These are phyloP conservation scores for Pleurotus sapidus DNA, from an alignment of 768 basidiomycete species.

Conservation along the genomic window DNA sequence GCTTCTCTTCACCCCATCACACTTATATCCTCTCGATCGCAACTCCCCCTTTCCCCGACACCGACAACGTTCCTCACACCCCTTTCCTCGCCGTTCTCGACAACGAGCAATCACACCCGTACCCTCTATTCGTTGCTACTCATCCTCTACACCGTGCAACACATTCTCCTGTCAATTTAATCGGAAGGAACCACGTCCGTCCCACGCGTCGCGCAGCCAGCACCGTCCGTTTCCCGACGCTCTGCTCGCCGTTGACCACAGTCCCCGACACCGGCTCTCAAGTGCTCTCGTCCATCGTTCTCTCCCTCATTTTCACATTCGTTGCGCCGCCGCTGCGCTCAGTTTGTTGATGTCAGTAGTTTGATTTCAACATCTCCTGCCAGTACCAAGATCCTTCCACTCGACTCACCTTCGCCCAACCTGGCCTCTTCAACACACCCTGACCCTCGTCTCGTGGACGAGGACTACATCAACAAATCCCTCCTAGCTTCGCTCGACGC, in stretches of 20 bases:
- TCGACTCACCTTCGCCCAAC: slow-evolving; percentile 31
- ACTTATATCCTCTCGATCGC: slow-evolving; percentile 43
- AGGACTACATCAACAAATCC: slow-evolving; percentile 86
- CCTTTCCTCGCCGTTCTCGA: slow-evolving; percentile 14
- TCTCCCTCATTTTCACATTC: slow-evolving; percentile 9
- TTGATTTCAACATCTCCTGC: not conserved
- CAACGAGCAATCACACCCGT: not conserved
- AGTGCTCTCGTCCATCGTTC: slow-evolving; percentile 13
- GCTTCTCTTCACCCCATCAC: slow-evolving; percentile 41
- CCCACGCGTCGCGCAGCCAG: slow-evolving; percentile 9
- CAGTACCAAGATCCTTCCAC: not conserved
- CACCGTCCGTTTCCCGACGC: slow-evolving; percentile 2
- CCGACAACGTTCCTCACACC: slow-evolving; percentile 16
- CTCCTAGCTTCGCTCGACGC: slow-evolving; percentile 81
- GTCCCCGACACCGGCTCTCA: slow-evolving; percentile 17
- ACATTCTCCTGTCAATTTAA: not conserved
- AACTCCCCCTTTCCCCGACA: slow-evolving; percentile 28
- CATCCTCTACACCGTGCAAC: not conserved
- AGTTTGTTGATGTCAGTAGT: slow-evolving; percentile 19
- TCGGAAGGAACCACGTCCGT: slow-evolving; percentile 3
- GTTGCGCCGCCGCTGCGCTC: slow-evolving; percentile 8
- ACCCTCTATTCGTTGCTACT: not conserved
- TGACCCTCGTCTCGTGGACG: slow-evolving; percentile 48
- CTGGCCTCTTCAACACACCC: slow-evolving; percentile 48
- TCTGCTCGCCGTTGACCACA: slow-evolving; percentile 27